Base-by-base conservation (phyloP, 805 yeast genomes). In the Helenozyma rhizophorensis region DNA sequence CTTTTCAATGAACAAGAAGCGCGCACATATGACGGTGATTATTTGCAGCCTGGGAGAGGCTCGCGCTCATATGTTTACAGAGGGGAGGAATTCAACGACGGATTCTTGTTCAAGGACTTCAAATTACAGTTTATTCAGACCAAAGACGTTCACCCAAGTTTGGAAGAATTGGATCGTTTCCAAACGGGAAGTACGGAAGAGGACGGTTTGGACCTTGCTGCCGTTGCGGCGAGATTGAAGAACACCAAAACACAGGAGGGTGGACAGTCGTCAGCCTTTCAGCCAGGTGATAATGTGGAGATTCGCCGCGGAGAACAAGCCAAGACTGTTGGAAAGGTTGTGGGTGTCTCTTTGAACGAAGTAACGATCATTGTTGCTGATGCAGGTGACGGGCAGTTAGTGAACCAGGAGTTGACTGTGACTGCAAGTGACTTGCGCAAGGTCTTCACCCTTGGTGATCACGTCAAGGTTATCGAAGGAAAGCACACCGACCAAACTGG, bases 401-500 rank as follows among this genome's bases (percentile, higher is more conserved):
- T 76, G 37, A 60, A 74, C 39, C 80, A 76, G 43, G 68, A 70
- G 47, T 70, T 89, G 44, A 95, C 93, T 39, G 82, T 89, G 31
- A 96, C 97, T 21, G 74, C 82, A 3, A 72, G 75, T 27, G 80
- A 86, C 42, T 68, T 93, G 51, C 77, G 97, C 54, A 93, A 93
- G 56, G 78, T 84, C 34, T 90, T 90, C 60, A 62, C 73, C 33
- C 78, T 86, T 25, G 98, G 98, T 70, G 97, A 90, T 58, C 97
- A 93, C 57, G 96, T 93, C 14, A 80, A 95, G 37, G 93, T 90
- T 21, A 74, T 84, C 23, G 85, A 80, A 53, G 98, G 98, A 54
- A 87, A 84, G 52, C 95, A 86, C 58, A 70, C 78, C 33, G 96
- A 90, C 51, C 96, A 89, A 53, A 87, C 96, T 22, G 98, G 98